Evolutionary conservation across 2,329 filamentous ascomycete genomes (phyloP), one percentile per base, ranked within the genome.

Genomic region (Peltaster fructicola): DNA sequence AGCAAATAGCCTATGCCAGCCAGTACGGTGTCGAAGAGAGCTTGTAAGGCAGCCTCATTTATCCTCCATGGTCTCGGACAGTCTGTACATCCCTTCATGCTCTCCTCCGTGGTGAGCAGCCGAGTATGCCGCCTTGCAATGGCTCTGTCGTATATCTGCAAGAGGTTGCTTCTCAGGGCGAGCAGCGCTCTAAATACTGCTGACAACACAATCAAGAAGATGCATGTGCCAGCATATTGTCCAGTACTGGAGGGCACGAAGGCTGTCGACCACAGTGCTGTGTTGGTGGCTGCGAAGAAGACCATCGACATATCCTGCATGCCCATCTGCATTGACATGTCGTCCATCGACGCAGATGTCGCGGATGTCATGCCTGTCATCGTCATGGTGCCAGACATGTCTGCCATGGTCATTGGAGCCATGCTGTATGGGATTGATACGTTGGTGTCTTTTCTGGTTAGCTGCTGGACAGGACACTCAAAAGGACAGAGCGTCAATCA

Each of bases 151-250:
- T 20, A 25, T n/a, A 43, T 14, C 6, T 27, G 22, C 3, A 25
- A 21, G 15, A 44, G 34, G 29, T 40, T 39, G 18, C 27, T 22
- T 14, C 43, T 22, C 1, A 43, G 4, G 2, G 41, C 42, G 4
- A 47, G 22, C 10, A 47, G 58, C 11, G 57, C 56, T 24, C 82
- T 77, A 43, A 75, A 70, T 22, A 73, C 40, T 30, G 70, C 59
- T 29, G 73, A 69, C 23, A 93, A 68, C 20, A 73, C 38, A 45
- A 91, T 72, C 29, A 93, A 63, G 54, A 93, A 92, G 50, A 92
- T 76, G 57, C 84, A 88, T 14, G 81, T 88, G 25, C 70, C 84
- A 2, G 78, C 79, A 51, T 92, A 93, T 33, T 65, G 56, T 36
- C 73, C 78, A 4, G 61, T 54, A 22, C 54, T 71, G 15, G 44